Percentiles rank a stretch among this genome's conserved stretches.
Evolutionary conservation across 2,329 filamentous ascomycete genomes (phyloP).

Genomic region (Apiospora malaysiana): DNA sequence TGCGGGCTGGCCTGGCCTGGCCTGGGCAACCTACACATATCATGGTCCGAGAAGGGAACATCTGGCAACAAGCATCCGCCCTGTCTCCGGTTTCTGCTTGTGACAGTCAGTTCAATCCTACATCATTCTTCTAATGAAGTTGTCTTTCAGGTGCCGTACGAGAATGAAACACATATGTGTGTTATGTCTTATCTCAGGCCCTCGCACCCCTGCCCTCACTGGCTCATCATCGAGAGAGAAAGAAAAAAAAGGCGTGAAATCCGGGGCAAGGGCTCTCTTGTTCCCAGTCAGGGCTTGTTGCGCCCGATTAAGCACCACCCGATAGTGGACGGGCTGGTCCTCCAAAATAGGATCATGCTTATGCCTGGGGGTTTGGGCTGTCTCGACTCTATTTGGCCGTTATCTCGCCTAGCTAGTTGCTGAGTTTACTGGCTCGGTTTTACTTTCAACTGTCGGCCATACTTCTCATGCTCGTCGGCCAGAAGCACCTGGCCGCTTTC

Average conservation of each 20-base stretch:
- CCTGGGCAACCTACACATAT: not conserved
- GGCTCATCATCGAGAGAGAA: constrained; percentile 12
- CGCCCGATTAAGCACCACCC: not conserved
- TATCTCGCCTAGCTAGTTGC: constrained; percentile 5
- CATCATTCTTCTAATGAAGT: constrained; percentile 8
- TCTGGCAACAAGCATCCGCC: not conserved
- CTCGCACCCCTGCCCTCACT: constrained; percentile 1
- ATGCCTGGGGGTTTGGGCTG: not conserved
- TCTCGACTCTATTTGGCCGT: constrained; percentile 17
- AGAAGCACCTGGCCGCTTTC: not conserved
- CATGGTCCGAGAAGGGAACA: constrained; percentile 1
- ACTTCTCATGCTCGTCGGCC: not conserved
- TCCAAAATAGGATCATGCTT: constrained; percentile 6
- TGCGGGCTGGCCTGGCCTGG: not conserved
- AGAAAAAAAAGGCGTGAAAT: constrained; percentile 16
- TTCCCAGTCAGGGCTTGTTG: not conserved
- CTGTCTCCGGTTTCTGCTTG: constrained; percentile 7
- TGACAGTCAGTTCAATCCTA: constrained; percentile 11
- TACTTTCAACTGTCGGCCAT: not conserved
- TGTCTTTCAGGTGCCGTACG: not conserved
- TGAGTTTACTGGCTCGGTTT: constrained; percentile 12
- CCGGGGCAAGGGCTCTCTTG: constrained; percentile 8
- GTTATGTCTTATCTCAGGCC: constrained; percentile 19
- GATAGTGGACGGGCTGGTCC: not conserved
- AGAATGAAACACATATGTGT: constrained; percentile 12